These are phyloP conservation scores for Gliomastix tumulicola DNA, from an alignment of 2,329 filamentous ascomycete genomes.

Conservation along the genomic window DNA sequence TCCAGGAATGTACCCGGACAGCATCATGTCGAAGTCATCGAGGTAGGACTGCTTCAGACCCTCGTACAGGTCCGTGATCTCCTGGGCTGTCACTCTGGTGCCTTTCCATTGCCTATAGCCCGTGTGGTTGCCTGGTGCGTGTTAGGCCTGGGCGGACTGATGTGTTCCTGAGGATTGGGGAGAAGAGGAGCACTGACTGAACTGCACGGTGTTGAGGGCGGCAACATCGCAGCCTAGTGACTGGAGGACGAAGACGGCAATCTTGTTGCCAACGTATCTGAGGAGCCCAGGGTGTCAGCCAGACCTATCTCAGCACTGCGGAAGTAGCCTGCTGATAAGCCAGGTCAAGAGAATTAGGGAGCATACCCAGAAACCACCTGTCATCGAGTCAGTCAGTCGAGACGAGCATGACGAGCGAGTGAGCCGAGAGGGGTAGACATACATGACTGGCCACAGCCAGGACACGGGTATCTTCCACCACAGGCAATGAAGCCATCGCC, in stretches of 20 bases:
- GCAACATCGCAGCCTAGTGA: slow-evolving; percentile 89
- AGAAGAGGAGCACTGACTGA: slow-evolving; percentile 56
- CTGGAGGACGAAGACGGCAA: slow-evolving; percentile 92
- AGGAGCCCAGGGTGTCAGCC: background rate
- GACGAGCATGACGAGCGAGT: background rate
- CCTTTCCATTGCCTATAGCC: slow-evolving; percentile 87
- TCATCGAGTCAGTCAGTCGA: slow-evolving; percentile 24
- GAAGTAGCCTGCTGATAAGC: slow-evolving; percentile 4
- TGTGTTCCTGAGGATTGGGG: background rate
- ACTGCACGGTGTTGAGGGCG: slow-evolving; percentile 93
- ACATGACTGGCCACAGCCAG: slow-evolving; percentile 94
- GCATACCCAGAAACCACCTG: slow-evolving; percentile 38
- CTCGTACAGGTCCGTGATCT: slow-evolving; percentile 78
- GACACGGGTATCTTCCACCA: slow-evolving; percentile 55
- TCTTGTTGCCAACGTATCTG: slow-evolving; percentile 97
- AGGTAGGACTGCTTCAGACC: slow-evolving; percentile 80
- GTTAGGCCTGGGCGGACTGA: background rate
- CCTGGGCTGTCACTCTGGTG: slow-evolving; percentile 69
- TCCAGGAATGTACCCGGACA: slow-evolving; percentile 90
- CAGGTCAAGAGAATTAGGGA: background rate
- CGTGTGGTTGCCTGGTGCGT: slow-evolving; percentile 77
- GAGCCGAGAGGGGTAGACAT: slow-evolving; percentile 29
- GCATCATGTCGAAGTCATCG: slow-evolving; percentile 86
- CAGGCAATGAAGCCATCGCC: slow-evolving; percentile 3
- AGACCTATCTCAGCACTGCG: background rate